A percentile compares a stretch with the other conserved stretches of the same genome.
phyloP scores from a whole-genome alignment of 2,329 filamentous ascomycete genomes.

The Penicillium concentricum region DNA sequence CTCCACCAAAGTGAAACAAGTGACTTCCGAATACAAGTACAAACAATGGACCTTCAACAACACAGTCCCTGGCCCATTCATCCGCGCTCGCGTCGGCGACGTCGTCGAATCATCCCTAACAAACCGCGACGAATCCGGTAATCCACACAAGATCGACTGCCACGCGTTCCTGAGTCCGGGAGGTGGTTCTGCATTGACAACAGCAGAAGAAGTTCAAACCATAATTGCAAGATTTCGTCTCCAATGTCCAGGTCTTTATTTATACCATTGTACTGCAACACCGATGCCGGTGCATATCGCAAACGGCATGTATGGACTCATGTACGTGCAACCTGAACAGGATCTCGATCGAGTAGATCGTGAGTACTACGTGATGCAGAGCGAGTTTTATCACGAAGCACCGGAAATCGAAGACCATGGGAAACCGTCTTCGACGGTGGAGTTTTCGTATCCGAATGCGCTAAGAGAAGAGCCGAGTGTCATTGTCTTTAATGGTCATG shows the following conservation, averaged over 20 bases:
- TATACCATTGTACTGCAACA: neutral
- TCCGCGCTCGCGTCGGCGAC: neutral
- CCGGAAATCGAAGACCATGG: slow-evolving; percentile 35
- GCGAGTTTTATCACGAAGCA: slow-evolving; percentile 40
- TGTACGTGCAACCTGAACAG: slow-evolving; percentile 14
- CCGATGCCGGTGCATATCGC: neutral
- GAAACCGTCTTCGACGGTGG: slow-evolving; percentile 27
- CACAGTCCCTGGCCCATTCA: neutral
- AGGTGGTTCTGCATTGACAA: neutral
- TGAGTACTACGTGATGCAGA: slow-evolving; percentile 42
- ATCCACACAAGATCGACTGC: neutral
- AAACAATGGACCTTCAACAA: neutral
- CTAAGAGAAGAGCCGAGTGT: neutral
- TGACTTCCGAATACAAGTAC: neutral
- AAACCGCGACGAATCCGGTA: neutral
- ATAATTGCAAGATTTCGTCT: neutral
- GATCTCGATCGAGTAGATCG: slow-evolving; percentile 31
- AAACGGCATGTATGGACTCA: neutral
- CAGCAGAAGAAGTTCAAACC: neutral
- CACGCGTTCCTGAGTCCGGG: neutral
- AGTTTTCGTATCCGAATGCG: slow-evolving; percentile 10
- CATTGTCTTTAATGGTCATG: neutral
- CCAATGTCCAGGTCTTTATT: neutral
- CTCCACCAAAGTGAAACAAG: neutral
- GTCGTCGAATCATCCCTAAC: neutral